Evolutionary conservation across 169 alveolate species (phyloP), one percentile per base, ranked within the genome.

Genomic region (Plasmodium reichenowi): DNA sequence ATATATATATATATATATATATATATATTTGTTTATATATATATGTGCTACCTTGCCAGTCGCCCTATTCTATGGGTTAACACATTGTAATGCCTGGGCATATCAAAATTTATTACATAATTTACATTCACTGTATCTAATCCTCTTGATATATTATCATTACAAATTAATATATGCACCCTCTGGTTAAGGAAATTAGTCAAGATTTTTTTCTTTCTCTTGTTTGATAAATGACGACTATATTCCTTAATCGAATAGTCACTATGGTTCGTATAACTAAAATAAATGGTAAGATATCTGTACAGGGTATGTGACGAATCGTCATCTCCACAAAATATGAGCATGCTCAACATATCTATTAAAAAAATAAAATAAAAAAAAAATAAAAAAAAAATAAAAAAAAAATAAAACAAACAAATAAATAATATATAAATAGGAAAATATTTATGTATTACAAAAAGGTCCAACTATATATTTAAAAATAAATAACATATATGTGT

Each of bases 61-160:
- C 91, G 32, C 52, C 91, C 91, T n/a, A 68, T 43, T 54, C 91
- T 83, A 67, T 83, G 83, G 0, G 85, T 83, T 24, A 83, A 83
- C 12, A 68, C 64, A 66, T 83, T 83, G 20, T 83, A 83, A 62
- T 94, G 88, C 29, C 60, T 93, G 5, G 98, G 98, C 94, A 97
- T 93, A 71, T 97, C 99, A 76, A 94, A 97, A 92, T 97, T 97
- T 24, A 97, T 93, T 3, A 97, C 98, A 83, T 74, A 94, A 60
- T 89, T 93, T 54, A 97, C 94, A 47, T 96, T 97, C 26, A 96
- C 96, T 15, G 97, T 95, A 90, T 97, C 98, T 58, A 97, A 80
- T 29, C 99, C 98, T 93, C 99, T 92, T 38, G 98, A 94, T 22
- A 98, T 98, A 7, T 96, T 97, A 86, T 97, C 98, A 1, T 98